Base-by-base conservation (phyloP, 192 early-diverging fungal genomes). In the Backusella westeae region DNA sequence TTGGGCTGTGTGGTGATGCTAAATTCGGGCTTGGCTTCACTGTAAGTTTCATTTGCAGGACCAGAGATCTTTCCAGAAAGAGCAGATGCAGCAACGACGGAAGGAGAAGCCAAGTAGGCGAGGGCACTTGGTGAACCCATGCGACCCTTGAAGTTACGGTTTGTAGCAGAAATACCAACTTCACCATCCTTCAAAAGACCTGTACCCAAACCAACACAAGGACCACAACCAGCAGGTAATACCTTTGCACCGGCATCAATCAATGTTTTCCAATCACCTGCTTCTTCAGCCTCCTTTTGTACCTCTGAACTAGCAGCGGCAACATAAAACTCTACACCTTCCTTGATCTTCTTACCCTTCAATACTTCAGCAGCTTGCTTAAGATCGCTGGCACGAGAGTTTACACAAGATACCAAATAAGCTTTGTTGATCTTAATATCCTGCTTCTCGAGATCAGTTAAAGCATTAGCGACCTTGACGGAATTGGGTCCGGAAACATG, bases 91-190 rank as follows among this genome's bases (percentile, higher is more conserved):
- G 98, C 96, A 3, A 99, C 98, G 0, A 99, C 95, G 39, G 96
- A 95, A 23, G 97, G 97, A 1, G 96, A 97, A 4, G 96, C 91
- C 52, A 99, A 89, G 76, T 99, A 99, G 0, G 98, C 96, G 72
- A 94, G 87, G 0, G 98, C 96, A 39, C 80, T 88, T 63, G 95
- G 95, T 23, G 94, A 95, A 53, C 98, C 98, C 98, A 99, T 99
- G 17, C 98, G 90, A 65, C 98, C 98, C 87, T 99, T 99, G 86
- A 95, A 99, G 81, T 99, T 99, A 67, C 98, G 89, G 82, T 99
- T 99, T 26, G 98, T 98, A 19, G 98, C 98, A n/a, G 95, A 97
- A 66, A 99, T 98, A 29, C 98, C 97, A 7, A 98, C 94, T 83
- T 98, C 97, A 38, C 95, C 94, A 78, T 99, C 98, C 85, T 97